Conservation (phyloP, 2,329 filamentous ascomycete genomes). For the Fusarium graminum region DNA sequence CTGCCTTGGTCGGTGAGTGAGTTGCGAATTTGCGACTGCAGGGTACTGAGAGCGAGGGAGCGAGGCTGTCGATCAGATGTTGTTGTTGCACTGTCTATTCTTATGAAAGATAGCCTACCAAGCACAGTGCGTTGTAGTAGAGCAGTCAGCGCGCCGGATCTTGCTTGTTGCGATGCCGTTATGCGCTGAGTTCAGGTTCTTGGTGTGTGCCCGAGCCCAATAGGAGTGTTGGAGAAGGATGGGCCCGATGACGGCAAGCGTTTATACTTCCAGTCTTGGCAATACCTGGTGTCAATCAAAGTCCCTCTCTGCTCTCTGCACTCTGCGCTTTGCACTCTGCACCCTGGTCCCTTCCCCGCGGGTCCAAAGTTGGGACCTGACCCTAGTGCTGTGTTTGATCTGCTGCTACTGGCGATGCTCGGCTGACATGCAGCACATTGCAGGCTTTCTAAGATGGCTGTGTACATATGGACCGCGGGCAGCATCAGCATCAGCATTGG, state of each 20-base stretch:
- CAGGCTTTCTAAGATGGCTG: constrained; percentile 29
- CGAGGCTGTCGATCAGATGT: constrained; percentile 6
- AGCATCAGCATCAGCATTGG: not conserved
- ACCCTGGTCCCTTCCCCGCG: constrained; percentile 1
- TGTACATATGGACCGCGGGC: constrained; percentile 11
- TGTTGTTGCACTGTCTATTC: constrained; percentile 3
- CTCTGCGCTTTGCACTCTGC: not conserved
- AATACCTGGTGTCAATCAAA: constrained; percentile 39
- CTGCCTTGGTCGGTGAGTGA: constrained; percentile 31
- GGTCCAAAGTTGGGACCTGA: constrained; percentile 39
- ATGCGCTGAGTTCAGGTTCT: constrained; percentile 20
- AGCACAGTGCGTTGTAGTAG: constrained; percentile 8
- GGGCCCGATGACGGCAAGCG: constrained; percentile 41
- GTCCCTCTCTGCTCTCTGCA: constrained; percentile 18
- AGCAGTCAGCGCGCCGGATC: constrained; percentile 29
- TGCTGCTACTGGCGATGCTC: constrained; percentile 36
- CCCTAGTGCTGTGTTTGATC: constrained; percentile 35
- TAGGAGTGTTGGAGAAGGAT: constrained; percentile 24
- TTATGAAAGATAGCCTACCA: not conserved
- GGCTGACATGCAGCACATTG: constrained; percentile 36
- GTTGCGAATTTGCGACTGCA: not conserved
- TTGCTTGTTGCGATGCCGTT: constrained; percentile 31
- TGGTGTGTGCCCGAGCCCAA: constrained; percentile 19
- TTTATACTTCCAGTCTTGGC: constrained; percentile 36
- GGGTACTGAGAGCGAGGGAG: not conserved